These are phyloP conservation scores for Colletotrichum magnum DNA, from an alignment of 2,329 filamentous ascomycete genomes.

Conservation along the genomic window DNA sequence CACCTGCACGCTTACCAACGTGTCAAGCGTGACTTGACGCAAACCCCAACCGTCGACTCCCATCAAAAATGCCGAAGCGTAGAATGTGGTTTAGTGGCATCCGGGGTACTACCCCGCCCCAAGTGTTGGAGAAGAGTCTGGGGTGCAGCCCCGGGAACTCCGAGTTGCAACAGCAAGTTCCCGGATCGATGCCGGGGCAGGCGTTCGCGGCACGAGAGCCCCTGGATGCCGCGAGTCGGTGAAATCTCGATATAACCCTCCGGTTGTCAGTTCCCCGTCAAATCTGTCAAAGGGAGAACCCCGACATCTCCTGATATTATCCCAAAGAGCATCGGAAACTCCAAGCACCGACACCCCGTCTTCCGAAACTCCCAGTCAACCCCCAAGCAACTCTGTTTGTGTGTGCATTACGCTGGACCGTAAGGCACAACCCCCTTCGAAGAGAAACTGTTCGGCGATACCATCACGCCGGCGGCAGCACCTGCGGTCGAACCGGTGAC, in stretches of 20 bases:
- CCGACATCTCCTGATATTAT: constrained; percentile 6
- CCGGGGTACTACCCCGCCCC: constrained; percentile 31
- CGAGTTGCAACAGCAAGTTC: background rate
- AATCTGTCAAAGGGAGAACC: background rate
- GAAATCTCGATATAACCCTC: constrained; percentile 36
- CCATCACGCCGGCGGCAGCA: constrained; percentile 12
- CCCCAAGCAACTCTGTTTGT: background rate
- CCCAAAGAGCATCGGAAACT: constrained; percentile 19
- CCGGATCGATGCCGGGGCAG: constrained; percentile 27
- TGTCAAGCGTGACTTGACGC: constrained; percentile 18
- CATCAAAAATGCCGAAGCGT: constrained; percentile 2
- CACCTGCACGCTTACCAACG: constrained; percentile 9
- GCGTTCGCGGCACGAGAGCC: too few relatives aligned
- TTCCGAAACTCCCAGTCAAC: constrained; percentile 2
- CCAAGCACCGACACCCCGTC: constrained; percentile 30
- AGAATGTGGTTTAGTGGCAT: constrained; percentile 27
- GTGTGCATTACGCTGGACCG: constrained; percentile 34
- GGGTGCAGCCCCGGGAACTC: constrained; percentile 36
- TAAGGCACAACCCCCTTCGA: constrained; percentile 9
- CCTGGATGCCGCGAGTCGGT: constrained; percentile 14
- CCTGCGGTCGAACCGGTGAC: background rate
- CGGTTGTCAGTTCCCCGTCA: constrained; percentile 4
- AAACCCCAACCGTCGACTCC: constrained; percentile 1
- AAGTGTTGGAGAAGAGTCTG: constrained; percentile 30
- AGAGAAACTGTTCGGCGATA: constrained; percentile 14